phyloP scores from a whole-genome alignment of 106 monocot species.

The Acanthochlamys bracteata region DNA sequence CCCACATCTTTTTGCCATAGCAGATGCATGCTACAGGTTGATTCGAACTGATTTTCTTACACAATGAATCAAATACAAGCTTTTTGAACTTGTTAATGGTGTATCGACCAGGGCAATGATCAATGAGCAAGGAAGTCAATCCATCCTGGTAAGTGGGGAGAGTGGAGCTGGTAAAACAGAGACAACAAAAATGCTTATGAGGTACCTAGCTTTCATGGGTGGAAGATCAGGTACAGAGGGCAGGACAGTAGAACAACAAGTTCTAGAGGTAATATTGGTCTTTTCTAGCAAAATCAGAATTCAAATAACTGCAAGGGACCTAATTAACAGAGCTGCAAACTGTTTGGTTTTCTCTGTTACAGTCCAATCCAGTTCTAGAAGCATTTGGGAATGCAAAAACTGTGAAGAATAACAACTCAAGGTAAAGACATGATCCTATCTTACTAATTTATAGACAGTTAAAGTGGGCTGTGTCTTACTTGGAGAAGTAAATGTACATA shows the following conservation, averaged over 20 bases:
- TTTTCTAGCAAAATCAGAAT: too few species aligned
- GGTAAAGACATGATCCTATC: conserved; percentile 22
- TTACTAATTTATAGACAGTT: too few species aligned
- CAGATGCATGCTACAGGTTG: conserved; percentile 63
- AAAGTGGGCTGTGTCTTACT: too few species aligned
- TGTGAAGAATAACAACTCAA: conserved; percentile 64
- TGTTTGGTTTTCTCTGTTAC: too few species aligned
- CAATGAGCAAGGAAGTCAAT: conserved; percentile 26
- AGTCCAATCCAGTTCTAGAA: conserved; percentile 70
- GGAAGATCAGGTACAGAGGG: conserved; percentile 23
- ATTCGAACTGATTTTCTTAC: too few species aligned
- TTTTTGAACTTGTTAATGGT: too few species aligned
- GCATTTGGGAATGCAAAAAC: conserved; percentile 76
- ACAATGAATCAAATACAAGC: too few species aligned
- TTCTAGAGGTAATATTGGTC: conserved; percentile 30
- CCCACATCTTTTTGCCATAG: conserved; percentile 67
- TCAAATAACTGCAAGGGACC: too few species aligned
- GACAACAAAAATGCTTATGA: conserved; percentile 24
- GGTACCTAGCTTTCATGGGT: conserved; percentile 37
- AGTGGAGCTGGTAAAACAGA: conserved; percentile 34
- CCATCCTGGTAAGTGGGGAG: conserved; percentile 29
- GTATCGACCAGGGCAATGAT: conserved; percentile 32
- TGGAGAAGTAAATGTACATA: too few species aligned
- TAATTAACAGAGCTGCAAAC: too few species aligned
- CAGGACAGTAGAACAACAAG: conserved; percentile 27